These are phyloP conservation scores for Penicillium digitatum DNA, from an alignment of 2,329 filamentous ascomycete species.

Conservation along the genomic window DNA sequence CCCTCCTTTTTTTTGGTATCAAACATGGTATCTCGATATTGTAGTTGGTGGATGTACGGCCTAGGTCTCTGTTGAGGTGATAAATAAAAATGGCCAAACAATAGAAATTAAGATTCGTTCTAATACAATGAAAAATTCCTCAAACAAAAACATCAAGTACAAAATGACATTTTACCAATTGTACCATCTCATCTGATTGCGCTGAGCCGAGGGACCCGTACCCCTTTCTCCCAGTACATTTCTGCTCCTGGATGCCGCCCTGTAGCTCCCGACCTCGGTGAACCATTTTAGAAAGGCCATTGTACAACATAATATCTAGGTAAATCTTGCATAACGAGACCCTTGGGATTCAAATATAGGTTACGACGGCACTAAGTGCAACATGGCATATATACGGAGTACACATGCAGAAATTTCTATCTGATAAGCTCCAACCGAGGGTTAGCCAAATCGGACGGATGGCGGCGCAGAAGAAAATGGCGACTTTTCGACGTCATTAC, in stretches of 20 bases:
- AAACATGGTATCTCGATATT: not conserved
- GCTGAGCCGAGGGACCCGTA: constrained; percentile 6
- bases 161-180: not conserved
- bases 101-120: not conserved
- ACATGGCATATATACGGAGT: not conserved
- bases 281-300: constrained; percentile 19
- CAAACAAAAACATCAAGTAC: not conserved
- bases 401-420: not conserved
- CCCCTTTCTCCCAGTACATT: not conserved
- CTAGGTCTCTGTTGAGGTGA: not conserved
- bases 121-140: too few relatives aligned
- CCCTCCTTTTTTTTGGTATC: not conserved
- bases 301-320: not conserved
- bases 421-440: constrained; percentile 6
- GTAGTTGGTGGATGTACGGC: not conserved
- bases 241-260: constrained; percentile 9
- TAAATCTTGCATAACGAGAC: not conserved
- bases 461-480: constrained; percentile 22
- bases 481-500: constrained; percentile 34
- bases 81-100: not conserved
- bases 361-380: not conserved
- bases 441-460: constrained; percentile 16
- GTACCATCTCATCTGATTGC: not conserved
- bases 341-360: not conserved
- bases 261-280: constrained; percentile 21